Base-by-base conservation (phyloP, 2,329 filamentous ascomycete species). In the Rhinocladiella mackenziei region DNA sequence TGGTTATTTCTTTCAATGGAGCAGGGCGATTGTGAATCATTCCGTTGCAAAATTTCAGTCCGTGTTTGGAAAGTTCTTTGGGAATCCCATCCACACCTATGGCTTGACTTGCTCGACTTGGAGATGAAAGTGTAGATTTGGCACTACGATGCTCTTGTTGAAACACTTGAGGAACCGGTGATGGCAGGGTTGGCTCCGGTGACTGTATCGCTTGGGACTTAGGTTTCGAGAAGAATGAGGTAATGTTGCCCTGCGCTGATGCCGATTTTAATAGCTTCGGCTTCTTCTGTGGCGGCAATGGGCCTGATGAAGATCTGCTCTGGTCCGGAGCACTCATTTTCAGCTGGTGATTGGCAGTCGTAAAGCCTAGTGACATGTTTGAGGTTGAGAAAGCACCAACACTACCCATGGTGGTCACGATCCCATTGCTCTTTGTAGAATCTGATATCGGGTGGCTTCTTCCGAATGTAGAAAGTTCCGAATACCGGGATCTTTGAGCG, bases 381-480 rank as follows among this genome's bases (percentile, higher is more conserved):
- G 65, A 57, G 17, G 58, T 55, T 3, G 60, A 62, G 20, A 64
- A 65, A 19, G 56, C 59, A 2, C 54, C 54, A 0, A 73, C 65
- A 41, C 72, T 68, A 33, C 78, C 75, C 78, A 84, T 84, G 1
- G 80, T 84, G 4, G 80, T 83, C 3, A 65, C 56, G 45, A 79
- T 77, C 1, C 57, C 37, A 45, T 67, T 51, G 52, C 63, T 54
- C 58, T 60, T 65, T 56, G 61, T 25, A 56, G 58, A 56, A 5
- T 67, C 68, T 5, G 67, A 28, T 20, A 30, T 31, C 7, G 35
- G 30, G n/a, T 32, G 17, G 18, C 23, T 33, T 23, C 28, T 25
- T 37, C 38, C 15, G 25, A 17, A 5, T 4, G 28, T 43, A 17
- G 44, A 18, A 17, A 35, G 33, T 8, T 28, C 13, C 19, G 31